These are phyloP conservation scores for Lichtheimia ramosa DNA, from an alignment of 371 early-diverging fungal species.

Conservation along the genomic window DNA sequence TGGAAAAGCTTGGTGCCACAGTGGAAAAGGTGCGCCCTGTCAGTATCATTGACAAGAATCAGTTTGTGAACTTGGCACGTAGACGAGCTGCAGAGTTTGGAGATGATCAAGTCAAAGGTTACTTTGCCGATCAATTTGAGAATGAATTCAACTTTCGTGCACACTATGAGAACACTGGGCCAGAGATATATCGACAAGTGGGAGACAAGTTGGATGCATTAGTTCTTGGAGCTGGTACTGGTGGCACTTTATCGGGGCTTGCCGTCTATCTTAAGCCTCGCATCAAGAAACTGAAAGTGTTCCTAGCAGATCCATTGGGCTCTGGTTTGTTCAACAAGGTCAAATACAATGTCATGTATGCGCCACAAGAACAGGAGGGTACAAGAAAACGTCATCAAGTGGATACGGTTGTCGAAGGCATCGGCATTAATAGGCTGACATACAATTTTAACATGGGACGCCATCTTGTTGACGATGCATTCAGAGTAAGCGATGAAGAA, in stretches of 20 bases:
- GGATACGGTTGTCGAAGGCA: conserved; percentile 95
- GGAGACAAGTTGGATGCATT: conserved; percentile 76
- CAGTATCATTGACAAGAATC: conserved; percentile 87
- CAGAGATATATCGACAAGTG: conserved; percentile 84
- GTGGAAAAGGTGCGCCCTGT: conserved; percentile 93
- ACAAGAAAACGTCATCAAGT: conserved; percentile 91
- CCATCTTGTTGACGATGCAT: conserved; percentile 81
- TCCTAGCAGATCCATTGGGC: conserved; percentile 92
- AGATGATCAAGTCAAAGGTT: conserved; percentile 42
- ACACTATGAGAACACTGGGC: conserved; percentile 86
- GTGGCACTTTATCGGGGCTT: conserved; percentile 93
- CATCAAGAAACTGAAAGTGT: conserved; percentile 61
- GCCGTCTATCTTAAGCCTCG: conserved; percentile 76
- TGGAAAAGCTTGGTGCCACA: conserved; percentile 84
- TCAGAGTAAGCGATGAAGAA: conserved; percentile 86
- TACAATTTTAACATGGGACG: conserved; percentile 74
- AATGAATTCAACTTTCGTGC: conserved; percentile 81
- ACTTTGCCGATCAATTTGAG: conserved; percentile 95
- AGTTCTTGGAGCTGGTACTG: conserved; percentile 90
- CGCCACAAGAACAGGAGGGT: conserved; percentile 88
- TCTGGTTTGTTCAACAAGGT: conserved; percentile 92
- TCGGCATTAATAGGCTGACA: conserved; percentile 95
- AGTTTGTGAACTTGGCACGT: conserved; percentile 90
- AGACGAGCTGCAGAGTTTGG: conserved; percentile 72
- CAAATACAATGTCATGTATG: conserved; percentile 87